Evolutionary conservation across 192 early-diverging fungal species (phyloP), one percentile per base, ranked within the genome.

Genomic region (Rhizophagus prolifer): DNA sequence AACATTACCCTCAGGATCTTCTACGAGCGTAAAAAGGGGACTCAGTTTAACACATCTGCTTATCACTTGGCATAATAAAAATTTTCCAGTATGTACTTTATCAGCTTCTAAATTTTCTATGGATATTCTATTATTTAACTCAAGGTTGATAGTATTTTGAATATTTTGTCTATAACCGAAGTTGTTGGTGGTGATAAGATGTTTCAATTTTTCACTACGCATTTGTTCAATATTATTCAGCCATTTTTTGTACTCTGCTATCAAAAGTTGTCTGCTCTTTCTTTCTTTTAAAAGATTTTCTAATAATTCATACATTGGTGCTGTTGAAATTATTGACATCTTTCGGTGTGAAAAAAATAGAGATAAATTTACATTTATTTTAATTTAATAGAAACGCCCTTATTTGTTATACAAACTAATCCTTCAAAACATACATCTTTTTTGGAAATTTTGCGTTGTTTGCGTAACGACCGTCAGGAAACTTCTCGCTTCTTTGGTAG

Each of bases 51-150:
- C 64, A 36, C 64, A 66, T 36, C 28, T 66, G 14, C 2, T 31
- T 19, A 66, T 66, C 34, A 66, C 64, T 28, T 26, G 64, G 36
- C 64, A 66, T 13, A 66, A 66, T 10, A 66, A 36, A 66, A 66
- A 66, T 10, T 36, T 66, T 34, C 34, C 34, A 6, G 10, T 9
- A 31, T 66, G 64, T 28, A 66, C 26, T 30, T 28, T 25, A 66
- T 66, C 34, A 16, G 36, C 2, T 38, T 36, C 9, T 34, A 66
- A 36, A 13, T 38, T 28, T 34, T 23, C 16, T n/a, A 66, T 66
- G 16, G 64, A 66, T 28, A 66, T 66, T 66, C 64, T 28, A 66
- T 66, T 36, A 30, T 66, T 66, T 28, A 36, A 36, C 2, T 66
- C 12, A 66, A 66, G 64, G 16, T 31, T 28, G 4, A 28, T 25